Evolutionary conservation across 2,329 filamentous ascomycete genomes (phyloP).

Genomic region (Stagonosporopsis tanaceti): DNA sequence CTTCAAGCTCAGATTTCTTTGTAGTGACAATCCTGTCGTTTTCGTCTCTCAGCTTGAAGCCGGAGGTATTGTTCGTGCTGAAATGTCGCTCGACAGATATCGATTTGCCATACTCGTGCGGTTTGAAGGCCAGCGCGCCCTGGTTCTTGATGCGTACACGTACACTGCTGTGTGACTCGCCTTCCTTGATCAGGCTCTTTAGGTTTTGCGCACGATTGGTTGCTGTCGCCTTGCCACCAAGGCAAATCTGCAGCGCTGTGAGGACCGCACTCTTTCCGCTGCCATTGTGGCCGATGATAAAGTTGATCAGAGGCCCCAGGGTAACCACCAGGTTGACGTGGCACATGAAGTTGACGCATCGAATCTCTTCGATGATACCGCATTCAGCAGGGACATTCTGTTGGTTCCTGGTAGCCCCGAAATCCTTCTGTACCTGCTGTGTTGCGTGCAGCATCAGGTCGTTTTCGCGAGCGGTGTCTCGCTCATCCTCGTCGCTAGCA

Average conservation of each 20-base stretch:
- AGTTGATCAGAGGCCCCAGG: conserved; percentile 95
- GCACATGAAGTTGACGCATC: conserved; percentile 96
- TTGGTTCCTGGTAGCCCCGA: conserved; percentile 29
- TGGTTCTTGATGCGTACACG: conserved; percentile 90
- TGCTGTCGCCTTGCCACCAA: conserved; percentile 92
- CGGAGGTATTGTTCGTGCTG: conserved; percentile 73
- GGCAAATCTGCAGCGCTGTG: conserved; percentile 88
- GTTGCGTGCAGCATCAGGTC: conserved; percentile 38
- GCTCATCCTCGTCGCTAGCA: conserved; percentile 26
- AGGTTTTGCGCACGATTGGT: conserved; percentile 92
- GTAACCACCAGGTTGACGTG: conserved; percentile 81
- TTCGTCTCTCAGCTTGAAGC: conserved; percentile 85
- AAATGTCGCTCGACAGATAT: conserved; percentile 95
- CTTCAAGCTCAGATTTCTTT: conserved; percentile 86
- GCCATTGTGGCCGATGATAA: conserved; percentile 96
- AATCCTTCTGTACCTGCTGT: conserved; percentile 40
- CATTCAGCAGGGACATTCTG: conserved; percentile 78
- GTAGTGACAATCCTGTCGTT: conserved; percentile 76
- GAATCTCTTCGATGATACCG: conserved; percentile 87
- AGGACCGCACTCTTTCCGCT: conserved; percentile 97
- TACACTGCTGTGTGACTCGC: conserved; percentile 73
- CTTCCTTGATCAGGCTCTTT: conserved; percentile 91
- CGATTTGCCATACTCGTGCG: conserved; percentile 79
- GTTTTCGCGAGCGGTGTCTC: conserved; percentile 29
- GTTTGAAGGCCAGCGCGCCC: conserved; percentile 83